Conservation (phyloP, 768 basidiomycete species). For the Suillus plorans region DNA sequence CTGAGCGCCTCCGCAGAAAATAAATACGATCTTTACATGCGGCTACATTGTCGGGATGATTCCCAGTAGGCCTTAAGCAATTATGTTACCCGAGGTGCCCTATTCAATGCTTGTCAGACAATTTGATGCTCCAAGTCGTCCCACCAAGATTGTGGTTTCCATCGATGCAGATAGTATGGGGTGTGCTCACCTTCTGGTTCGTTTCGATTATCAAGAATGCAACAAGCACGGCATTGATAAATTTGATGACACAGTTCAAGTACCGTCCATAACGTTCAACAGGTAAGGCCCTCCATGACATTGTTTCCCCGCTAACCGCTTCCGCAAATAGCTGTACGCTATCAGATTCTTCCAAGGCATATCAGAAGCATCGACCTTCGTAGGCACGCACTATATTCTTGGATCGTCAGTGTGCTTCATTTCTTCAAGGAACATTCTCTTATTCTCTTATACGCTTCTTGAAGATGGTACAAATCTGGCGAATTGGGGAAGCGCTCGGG, state of each 20-base stretch:
- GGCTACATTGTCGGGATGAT: slow-evolving; percentile 78
- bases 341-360: slow-evolving; percentile 75
- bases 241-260: slow-evolving; percentile 45
- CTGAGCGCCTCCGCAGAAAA: slow-evolving; percentile 38
- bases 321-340: slow-evolving; percentile 50
- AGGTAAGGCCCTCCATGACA: slow-evolving; percentile 35
- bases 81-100: background rate
- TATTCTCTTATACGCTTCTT: background rate
- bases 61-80: slow-evolving; percentile 43
- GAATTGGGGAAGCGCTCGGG: slow-evolving; percentile 73
- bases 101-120: slow-evolving; percentile 40
- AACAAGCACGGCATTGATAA: background rate
- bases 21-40: slow-evolving; percentile 71
- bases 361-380: slow-evolving; percentile 74
- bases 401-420: slow-evolving; percentile 57
- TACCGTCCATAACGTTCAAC: slow-evolving; percentile 51
- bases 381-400: slow-evolving; percentile 70
- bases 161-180: slow-evolving; percentile 64
- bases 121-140: slow-evolving; percentile 63
- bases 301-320: background rate
- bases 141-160: slow-evolving; percentile 69
- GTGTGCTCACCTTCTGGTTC: slow-evolving; percentile 62
- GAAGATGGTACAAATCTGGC: slow-evolving; percentile 67
- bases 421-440: background rate
- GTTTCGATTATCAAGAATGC: slow-evolving; percentile 3